phyloP scores from a whole-genome alignment of 306 rosid species.

The Prunus persica region DNA sequence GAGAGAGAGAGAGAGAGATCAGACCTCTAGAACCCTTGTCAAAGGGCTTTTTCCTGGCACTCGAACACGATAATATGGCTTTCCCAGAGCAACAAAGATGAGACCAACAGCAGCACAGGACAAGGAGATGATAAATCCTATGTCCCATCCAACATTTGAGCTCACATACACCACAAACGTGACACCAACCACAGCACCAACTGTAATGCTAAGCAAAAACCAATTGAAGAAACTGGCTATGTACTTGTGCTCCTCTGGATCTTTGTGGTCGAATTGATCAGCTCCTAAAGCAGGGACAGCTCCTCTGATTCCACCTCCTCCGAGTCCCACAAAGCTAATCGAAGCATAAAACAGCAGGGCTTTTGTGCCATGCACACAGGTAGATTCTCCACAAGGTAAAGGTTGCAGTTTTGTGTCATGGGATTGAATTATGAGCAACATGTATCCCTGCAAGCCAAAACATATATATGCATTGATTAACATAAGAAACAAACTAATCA shows the following conservation, averaged over 20 bases:
- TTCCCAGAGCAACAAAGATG: conserved; percentile 37
- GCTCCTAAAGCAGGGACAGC: conserved; percentile 58
- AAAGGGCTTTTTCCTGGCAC: conserved; percentile 47
- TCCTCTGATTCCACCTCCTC: conserved; percentile 60
- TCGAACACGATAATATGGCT: conserved; percentile 37
- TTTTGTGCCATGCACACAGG: conserved; percentile 43
- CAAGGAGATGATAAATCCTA: conserved; percentile 46
- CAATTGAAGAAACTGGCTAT: conserved; percentile 58
- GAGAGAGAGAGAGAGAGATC: neutral
- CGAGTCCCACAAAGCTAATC: conserved; percentile 47
- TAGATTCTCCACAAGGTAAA: conserved; percentile 32
- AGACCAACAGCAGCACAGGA: conserved; percentile 38
- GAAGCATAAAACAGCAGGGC: conserved; percentile 43
- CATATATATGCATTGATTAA: neutral
- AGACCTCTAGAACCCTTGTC: conserved; percentile 43
- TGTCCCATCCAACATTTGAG: conserved; percentile 33
- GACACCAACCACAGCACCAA: conserved; percentile 51
- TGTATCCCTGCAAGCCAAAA: conserved; percentile 42
- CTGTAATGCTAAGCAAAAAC: conserved; percentile 43
- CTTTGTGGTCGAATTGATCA: conserved; percentile 48
- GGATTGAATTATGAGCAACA: conserved; percentile 47
- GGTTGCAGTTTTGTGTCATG: conserved; percentile 43
- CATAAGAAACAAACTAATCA: neutral
- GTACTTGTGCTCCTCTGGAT: conserved; percentile 33
- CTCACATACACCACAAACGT: conserved; percentile 51